Percentiles rank a stretch among this genome's conserved stretches.
phyloP scores from a whole-genome alignment of 2,329 filamentous ascomycete genomes.

The Dryadomyces quercivorus region DNA sequence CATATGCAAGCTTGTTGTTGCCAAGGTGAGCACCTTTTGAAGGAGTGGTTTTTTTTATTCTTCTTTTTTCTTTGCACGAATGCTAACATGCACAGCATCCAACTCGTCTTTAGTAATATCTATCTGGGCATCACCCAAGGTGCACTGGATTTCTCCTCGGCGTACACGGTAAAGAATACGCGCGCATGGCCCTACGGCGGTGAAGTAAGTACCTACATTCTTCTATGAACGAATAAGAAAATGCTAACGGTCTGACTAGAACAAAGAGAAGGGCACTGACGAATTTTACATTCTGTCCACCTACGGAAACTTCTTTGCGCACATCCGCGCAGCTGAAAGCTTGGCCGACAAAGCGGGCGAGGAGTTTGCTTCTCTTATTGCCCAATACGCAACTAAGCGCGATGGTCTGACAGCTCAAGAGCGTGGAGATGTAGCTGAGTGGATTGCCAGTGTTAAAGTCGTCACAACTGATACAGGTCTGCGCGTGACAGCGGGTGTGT shows the following conservation, averaged over 20 bases:
- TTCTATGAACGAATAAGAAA: neutral
- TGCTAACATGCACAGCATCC: slow-evolving; percentile 31
- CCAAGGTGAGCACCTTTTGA: slow-evolving; percentile 14
- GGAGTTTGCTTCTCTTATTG: slow-evolving; percentile 34
- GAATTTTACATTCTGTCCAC: slow-evolving; percentile 54
- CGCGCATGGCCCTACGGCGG: slow-evolving; percentile 53
- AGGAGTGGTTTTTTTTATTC: too few species aligned
- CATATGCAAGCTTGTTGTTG: slow-evolving; percentile 44
- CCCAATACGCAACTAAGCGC: slow-evolving; percentile 25
- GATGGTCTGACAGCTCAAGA: slow-evolving; percentile 33
- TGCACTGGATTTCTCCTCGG: slow-evolving; percentile 39
- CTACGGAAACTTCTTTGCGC: slow-evolving; percentile 52
- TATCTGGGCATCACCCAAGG: slow-evolving; percentile 52
- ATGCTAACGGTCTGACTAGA: slow-evolving; percentile 16
- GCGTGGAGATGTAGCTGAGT: slow-evolving; percentile 49
- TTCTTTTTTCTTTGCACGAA: neutral
- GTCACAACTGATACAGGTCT: slow-evolving; percentile 48
- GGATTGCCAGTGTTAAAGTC: slow-evolving; percentile 50
- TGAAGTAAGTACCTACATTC: slow-evolving; percentile 27
- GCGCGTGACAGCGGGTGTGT: slow-evolving; percentile 46
- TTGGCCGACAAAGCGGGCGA: slow-evolving; percentile 43
- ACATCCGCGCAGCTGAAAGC: slow-evolving; percentile 46
- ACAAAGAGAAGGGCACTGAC: slow-evolving; percentile 44
- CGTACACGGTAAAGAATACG: slow-evolving; percentile 44
- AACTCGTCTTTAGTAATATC: slow-evolving; percentile 55